These are phyloP conservation scores for Mortierella sp. DNA, from an alignment of 371 early-diverging fungal species.

Conservation along the genomic window DNA sequence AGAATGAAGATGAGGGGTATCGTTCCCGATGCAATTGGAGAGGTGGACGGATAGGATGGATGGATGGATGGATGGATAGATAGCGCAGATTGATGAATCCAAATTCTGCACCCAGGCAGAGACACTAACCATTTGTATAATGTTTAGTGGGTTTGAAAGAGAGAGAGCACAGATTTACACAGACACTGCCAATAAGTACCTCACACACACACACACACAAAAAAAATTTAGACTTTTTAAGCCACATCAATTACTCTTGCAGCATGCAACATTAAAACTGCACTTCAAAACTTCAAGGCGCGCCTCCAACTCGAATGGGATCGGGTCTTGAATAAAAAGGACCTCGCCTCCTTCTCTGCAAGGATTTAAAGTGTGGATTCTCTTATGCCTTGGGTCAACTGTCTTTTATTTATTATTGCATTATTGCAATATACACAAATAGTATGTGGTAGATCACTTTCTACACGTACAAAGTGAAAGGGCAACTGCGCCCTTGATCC, in stretches of 20 bases:
- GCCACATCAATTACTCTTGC: not conserved
- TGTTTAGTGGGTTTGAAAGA: conserved; percentile 47
- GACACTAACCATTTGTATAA: conserved; percentile 38
- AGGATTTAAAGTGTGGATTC: too few relatives aligned
- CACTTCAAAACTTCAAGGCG: too few relatives aligned
- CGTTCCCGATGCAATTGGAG: conserved; percentile 6
- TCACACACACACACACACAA: not conserved
- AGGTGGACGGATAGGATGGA: not conserved
- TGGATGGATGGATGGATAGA: conserved; percentile 24
- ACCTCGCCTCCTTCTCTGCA: too few relatives aligned
- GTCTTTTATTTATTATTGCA: too few relatives aligned
- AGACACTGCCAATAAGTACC: conserved; percentile 2
- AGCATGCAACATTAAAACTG: not conserved
- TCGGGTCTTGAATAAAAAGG: too few relatives aligned
- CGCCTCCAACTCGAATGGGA: not conserved
- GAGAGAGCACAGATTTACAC: conserved; percentile 21
- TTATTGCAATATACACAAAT: too few relatives aligned
- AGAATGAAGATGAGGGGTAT: not conserved
- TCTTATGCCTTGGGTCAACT: too few relatives aligned
- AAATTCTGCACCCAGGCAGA: not conserved
- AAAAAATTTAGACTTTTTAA: not conserved
- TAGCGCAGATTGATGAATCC: not conserved
- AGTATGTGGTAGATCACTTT: too few relatives aligned
- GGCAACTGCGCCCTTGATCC: too few relatives aligned
- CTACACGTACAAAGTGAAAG: too few relatives aligned